A percentile compares a stretch with the other conserved stretches of the same genome.
phyloP scores from a whole-genome alignment of 1,284 basidiomycete species.

The Termitomyces sp. region DNA sequence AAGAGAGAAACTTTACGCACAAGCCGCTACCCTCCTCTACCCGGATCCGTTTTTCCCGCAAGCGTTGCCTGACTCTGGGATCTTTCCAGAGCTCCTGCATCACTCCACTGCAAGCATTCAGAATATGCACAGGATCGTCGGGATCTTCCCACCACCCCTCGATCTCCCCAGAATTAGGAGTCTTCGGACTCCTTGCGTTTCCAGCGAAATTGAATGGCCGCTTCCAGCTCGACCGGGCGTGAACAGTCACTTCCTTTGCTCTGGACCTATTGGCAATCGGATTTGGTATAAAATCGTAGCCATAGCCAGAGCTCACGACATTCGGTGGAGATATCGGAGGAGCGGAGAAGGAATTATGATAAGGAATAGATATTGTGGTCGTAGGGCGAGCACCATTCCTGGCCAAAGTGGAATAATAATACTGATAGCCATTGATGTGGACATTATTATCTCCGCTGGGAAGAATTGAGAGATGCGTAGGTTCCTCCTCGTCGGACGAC shows the following conservation, averaged over 20 bases:
- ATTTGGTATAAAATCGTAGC: constrained; percentile 22
- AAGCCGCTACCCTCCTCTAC: constrained; percentile 79
- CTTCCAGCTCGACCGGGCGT: constrained; percentile 67
- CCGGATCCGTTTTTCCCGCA: constrained; percentile 60
- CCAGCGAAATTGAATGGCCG: constrained; percentile 58
- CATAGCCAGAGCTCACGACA: constrained; percentile 19
- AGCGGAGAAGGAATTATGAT: constrained; percentile 29
- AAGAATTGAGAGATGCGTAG: constrained; percentile 38
- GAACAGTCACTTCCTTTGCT: constrained; percentile 55
- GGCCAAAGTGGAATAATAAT: constrained; percentile 17
- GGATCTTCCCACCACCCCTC: constrained; percentile 82
- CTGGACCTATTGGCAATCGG: constrained; percentile 31
- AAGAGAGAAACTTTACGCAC: constrained; percentile 40
- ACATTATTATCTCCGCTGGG: constrained; percentile 23
- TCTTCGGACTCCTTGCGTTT: constrained; percentile 59
- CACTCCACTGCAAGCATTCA: constrained; percentile 54
- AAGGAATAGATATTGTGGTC: constrained; percentile 47
- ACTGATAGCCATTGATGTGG: constrained; percentile 20
- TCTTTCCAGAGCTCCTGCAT: constrained; percentile 75
- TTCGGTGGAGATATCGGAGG: constrained; percentile 30
- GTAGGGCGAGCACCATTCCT: constrained; percentile 31
- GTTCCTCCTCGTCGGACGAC: constrained; percentile 57
- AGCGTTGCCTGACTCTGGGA: constrained; percentile 49
- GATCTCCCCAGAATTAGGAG: constrained; percentile 61
- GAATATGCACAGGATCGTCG: constrained; percentile 66